Conservation (phyloP, 768 basidiomycete genomes). For the Solioccasus polychromus region DNA sequence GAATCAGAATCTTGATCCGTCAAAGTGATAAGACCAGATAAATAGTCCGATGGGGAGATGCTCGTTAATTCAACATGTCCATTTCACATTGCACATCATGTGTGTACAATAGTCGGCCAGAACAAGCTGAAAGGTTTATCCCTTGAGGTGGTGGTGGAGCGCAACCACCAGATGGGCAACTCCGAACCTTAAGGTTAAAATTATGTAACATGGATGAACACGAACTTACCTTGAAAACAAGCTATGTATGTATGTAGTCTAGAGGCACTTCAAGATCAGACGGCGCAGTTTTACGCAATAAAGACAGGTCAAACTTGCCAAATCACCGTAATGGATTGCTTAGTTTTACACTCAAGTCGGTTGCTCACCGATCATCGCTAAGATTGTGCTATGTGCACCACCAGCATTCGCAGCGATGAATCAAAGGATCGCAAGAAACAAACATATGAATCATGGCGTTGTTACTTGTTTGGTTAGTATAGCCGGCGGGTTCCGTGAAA, state of each 20-base stretch:
- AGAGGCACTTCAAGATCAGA: no score
- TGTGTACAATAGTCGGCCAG: neutral
- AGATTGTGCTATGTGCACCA: no score
- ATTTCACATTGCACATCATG: neutral
- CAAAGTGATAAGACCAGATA: neutral
- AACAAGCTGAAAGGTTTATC: neutral
- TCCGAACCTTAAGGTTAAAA: no score
- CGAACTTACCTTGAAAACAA: neutral
- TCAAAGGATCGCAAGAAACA: neutral
- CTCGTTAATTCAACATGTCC: neutral
- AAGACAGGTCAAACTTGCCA: no score
- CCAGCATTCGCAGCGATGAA: neutral
- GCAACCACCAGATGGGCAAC: neutral
- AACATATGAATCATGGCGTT: no score
- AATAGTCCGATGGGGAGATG: neutral
- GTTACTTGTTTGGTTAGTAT: neutral
- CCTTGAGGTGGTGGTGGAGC: neutral
- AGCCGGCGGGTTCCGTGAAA: constrained; percentile 8
- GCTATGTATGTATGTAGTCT: no score
- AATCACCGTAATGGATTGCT: no score
- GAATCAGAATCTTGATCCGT: neutral
- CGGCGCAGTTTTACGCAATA: no score
- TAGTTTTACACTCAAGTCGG: no score
- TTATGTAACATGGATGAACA: neutral
- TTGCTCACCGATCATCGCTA: no score